These are phyloP conservation scores for Penicillium riverlandense DNA, from an alignment of 495 filamentous ascomycete genomes.

Conservation along the genomic window DNA sequence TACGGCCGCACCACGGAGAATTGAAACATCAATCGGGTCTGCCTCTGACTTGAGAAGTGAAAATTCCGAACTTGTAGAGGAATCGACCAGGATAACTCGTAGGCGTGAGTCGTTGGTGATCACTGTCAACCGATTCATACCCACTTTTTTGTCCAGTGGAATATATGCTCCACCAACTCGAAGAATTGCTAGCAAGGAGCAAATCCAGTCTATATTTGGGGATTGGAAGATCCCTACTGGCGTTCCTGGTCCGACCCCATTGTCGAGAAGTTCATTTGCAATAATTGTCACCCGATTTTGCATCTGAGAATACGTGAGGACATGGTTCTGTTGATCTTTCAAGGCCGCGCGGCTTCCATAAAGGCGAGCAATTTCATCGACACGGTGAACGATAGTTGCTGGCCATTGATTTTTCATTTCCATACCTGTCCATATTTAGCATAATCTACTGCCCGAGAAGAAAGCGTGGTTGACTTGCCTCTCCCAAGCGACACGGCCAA, in stretches of 20 bases:
- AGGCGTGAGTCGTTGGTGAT: constrained; percentile 17
- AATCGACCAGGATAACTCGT: constrained; percentile 8
- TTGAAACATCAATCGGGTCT: constrained; percentile 18
- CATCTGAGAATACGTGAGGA: constrained; percentile 11
- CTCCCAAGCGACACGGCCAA: constrained; percentile 2
- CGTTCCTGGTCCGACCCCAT: constrained; percentile 16
- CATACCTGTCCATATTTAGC: constrained; percentile 5
- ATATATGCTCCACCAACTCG: constrained; percentile 41
- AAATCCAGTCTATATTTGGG: constrained; percentile 36
- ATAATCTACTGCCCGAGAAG: background rate
- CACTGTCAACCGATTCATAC: constrained; percentile 19
- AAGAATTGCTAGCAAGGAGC: constrained; percentile 44
- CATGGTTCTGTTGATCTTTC: constrained; percentile 1
- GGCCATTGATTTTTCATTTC: constrained; percentile 19
- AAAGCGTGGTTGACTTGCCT: constrained; percentile 3
- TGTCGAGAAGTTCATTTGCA: constrained; percentile 6
- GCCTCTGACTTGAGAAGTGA: constrained; percentile 2
- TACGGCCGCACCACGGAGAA: background rate
- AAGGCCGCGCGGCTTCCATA: constrained; percentile 7
- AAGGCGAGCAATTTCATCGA: constrained; percentile 16
- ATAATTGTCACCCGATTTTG: constrained; percentile 4
- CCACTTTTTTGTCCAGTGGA: constrained; percentile 38
- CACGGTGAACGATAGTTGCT: constrained; percentile 23
- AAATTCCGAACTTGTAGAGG: background rate
- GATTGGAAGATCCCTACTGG: constrained; percentile 11